Base-by-base conservation (phyloP, 2,329 filamentous ascomycete genomes). In the Phaeosphaeriaceae sp. region DNA sequence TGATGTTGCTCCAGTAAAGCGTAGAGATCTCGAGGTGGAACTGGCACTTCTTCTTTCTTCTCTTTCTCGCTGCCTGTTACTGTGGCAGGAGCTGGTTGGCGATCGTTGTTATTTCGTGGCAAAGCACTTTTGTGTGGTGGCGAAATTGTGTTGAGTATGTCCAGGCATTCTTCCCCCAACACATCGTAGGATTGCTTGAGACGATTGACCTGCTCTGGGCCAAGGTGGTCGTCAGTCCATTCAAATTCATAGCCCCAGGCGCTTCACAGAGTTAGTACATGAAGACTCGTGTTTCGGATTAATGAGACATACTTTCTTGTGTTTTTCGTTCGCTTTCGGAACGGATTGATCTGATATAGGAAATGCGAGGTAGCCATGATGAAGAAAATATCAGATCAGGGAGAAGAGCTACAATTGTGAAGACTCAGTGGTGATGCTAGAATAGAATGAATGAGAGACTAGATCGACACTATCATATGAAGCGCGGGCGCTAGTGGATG, bases 241-340 rank as follows among this genome's bases (percentile, higher is more conserved):
- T 88, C 84, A 71, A 93, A 93, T 7, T 82, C 84, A 69, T 91
- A 85, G 20, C 86, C 89, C 87, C 88, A 92, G 62, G 75, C 76
- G 24, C 81, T 83, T 58, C 20, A 42, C 27, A n/a, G 40, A 9
- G 56, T 67, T 19, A 71, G 61, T 56, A 57, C 44, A 27, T 21
- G 11, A 24, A 7, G 11, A 17, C 24, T 2, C 2, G 13, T 22
- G 27, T 7, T 22, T 33, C 3, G 2, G 15, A 7, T 20, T 1
- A 25, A 13, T 6, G 10, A 51, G 20, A 71, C 77, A 42, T 73
- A 82, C 80, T 69, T 67, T 58, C 70, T 72, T 3, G 81, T 82
- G 50, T 82, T 81, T 46, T 77, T 68, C 15, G 80, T 82, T 22
- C 69, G 70, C 46, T 73, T 70, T 25, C 74, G 69, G 57, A 83